Evolutionary conservation across 176 grass and related monocot genomes (phyloP).

Genomic region (Lolium rigidum): DNA sequence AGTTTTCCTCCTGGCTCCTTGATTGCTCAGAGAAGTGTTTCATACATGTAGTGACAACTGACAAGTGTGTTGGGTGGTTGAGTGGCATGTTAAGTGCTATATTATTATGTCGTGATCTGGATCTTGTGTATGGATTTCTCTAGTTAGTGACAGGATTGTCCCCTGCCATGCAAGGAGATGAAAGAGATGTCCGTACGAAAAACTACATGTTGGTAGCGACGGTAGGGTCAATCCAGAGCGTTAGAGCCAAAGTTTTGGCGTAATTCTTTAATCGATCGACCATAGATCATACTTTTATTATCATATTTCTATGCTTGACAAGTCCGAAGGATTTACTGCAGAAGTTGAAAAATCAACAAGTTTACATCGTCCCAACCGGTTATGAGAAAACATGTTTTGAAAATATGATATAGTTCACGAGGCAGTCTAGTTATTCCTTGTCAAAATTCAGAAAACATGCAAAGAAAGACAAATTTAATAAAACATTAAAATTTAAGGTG

Average conservation of each 20-base stretch:
- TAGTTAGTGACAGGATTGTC: neutral
- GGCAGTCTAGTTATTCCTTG: neutral
- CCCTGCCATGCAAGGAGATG: neutral
- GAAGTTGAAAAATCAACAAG: neutral
- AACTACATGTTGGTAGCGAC: neutral
- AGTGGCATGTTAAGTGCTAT: slow-evolving; percentile 1
- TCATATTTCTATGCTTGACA: neutral
- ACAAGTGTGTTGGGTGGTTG: neutral
- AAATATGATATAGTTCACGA: neutral
- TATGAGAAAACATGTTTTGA: neutral
- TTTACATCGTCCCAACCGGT: neutral
- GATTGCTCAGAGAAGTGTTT: neutral
- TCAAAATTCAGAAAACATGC: neutral
- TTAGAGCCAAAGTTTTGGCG: neutral
- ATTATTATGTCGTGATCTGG: neutral
- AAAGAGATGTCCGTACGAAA: neutral
- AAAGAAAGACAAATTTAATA: neutral
- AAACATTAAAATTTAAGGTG: neutral
- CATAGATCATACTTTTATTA: neutral
- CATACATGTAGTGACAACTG: slow-evolving; percentile 10
- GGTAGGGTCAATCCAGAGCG: neutral
- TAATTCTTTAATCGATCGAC: neutral
- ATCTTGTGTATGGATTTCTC: neutral
- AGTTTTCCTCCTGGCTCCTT: neutral
- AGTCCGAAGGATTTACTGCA: neutral